Conservation (phyloP, 441 rosid genomes). For the Pelargonium myrrhifolium region DNA sequence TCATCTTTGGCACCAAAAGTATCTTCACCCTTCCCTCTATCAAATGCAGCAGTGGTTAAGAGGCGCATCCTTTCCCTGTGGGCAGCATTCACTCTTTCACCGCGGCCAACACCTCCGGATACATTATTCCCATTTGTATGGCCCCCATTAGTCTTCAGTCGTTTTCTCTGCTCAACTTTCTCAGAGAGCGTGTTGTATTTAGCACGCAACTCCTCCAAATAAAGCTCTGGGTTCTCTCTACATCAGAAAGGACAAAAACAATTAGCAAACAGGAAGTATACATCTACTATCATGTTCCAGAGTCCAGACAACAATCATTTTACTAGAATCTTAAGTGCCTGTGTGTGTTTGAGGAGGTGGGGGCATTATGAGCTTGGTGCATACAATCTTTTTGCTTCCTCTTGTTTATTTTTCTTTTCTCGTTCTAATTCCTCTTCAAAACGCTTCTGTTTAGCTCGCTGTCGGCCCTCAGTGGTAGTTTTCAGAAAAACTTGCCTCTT, state of each 20-base stretch:
- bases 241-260: slow-evolving; percentile 16
- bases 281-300: background rate
- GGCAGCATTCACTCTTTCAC: slow-evolving; percentile 88
- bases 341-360: no score
- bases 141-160: slow-evolving; percentile 69
- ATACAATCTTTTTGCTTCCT: slow-evolving; percentile 79
- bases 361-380: slow-evolving; percentile 21
- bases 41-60: slow-evolving; percentile 88
- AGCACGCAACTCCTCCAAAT: slow-evolving; percentile 56
- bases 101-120: slow-evolving; percentile 76
- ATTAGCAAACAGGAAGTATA: slow-evolving; percentile 8
- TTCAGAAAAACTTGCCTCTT: slow-evolving; percentile 71
- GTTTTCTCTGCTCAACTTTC: slow-evolving; percentile 77
- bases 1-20: slow-evolving; percentile 86
- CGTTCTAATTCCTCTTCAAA: slow-evolving; percentile 67
- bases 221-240: slow-evolving; percentile 82
- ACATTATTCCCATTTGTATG: slow-evolving; percentile 57
- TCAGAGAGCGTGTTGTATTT: slow-evolving; percentile 72
- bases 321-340: background rate
- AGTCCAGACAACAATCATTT: background rate
- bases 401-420: slow-evolving; percentile 67
- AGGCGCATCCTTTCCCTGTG: slow-evolving; percentile 93
- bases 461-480: slow-evolving; percentile 78
- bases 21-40: slow-evolving; percentile 93
- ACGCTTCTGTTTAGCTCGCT: slow-evolving; percentile 82